These are phyloP conservation scores for Malus hybrid DNA, from an alignment of 331 rosid species.

Conservation along the genomic window DNA sequence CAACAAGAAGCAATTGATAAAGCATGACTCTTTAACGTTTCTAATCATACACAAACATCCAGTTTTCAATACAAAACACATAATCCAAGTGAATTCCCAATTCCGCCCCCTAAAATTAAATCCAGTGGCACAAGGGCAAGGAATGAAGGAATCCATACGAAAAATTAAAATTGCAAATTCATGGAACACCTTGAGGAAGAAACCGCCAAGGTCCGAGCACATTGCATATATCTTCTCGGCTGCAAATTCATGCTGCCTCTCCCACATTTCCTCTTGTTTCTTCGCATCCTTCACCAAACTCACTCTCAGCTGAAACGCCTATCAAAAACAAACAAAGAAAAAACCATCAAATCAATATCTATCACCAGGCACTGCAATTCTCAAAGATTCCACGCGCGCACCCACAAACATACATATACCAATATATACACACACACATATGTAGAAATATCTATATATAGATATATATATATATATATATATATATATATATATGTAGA, in stretches of 20 bases:
- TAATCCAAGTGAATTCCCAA: not conserved
- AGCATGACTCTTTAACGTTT: not conserved
- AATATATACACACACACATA: too few relatives aligned
- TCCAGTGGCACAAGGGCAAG: not conserved
- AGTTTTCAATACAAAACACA: not conserved
- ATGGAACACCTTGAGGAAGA: slow-evolving; percentile 73
- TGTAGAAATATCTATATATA: too few relatives aligned
- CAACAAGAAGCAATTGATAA: not conserved
- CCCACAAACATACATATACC: too few relatives aligned
- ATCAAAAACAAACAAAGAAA: slow-evolving; percentile 10
- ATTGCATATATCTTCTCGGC: slow-evolving; percentile 79
- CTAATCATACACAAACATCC: not conserved
- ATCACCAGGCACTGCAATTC: too few relatives aligned
- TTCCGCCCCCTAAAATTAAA: not conserved
- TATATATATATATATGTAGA: not conserved
- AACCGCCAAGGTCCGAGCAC: slow-evolving; percentile 91
- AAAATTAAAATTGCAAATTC: not conserved
- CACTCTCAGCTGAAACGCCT: slow-evolving; percentile 76
- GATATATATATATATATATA: not conserved
- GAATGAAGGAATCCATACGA: not conserved
- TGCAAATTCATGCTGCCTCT: slow-evolving; percentile 77
- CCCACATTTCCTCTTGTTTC: slow-evolving; percentile 93
- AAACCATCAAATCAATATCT: not conserved
- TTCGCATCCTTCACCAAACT: slow-evolving; percentile 68
- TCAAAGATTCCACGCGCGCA: too few relatives aligned